Evolutionary conservation across 2,329 filamentous ascomycete species (phyloP).

Genomic region (Hansfordia pulvinata): DNA sequence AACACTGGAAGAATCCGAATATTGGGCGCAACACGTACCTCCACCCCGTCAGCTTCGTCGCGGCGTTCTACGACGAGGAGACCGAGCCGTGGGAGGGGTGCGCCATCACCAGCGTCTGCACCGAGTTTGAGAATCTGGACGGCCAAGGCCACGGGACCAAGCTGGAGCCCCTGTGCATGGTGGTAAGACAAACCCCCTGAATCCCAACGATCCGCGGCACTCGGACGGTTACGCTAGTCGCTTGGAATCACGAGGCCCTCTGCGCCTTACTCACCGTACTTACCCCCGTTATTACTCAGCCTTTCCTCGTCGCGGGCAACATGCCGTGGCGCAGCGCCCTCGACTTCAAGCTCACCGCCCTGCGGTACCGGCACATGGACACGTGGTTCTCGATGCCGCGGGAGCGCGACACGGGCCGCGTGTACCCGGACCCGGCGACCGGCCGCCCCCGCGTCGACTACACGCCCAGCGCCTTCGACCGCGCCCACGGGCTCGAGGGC

Average conservation of each 20-base stretch:
- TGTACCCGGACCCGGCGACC: slow-evolving; percentile 55
- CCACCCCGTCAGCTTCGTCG: slow-evolving; percentile 52
- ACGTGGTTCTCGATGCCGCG: slow-evolving; percentile 59
- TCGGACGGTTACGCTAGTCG: too few species aligned
- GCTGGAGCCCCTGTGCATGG: slow-evolving; percentile 61
- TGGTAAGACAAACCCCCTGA: slow-evolving; percentile 22
- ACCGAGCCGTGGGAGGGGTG: slow-evolving; percentile 55
- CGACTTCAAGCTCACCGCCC: slow-evolving; percentile 53
- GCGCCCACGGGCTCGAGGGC: slow-evolving; percentile 56
- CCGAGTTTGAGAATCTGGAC: slow-evolving; percentile 67
- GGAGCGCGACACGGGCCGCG: slow-evolving; percentile 59
- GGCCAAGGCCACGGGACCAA: slow-evolving; percentile 66
- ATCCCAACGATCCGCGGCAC: too few species aligned
- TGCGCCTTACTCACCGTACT: neutral
- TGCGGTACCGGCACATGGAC: slow-evolving; percentile 54
- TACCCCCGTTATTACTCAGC: slow-evolving; percentile 23
- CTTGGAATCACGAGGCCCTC: too few species aligned
- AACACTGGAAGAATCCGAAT: slow-evolving; percentile 45
- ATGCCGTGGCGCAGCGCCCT: slow-evolving; percentile 52
- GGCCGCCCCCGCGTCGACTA: slow-evolving; percentile 56
- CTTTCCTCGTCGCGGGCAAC: slow-evolving; percentile 44
- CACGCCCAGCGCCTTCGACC: slow-evolving; percentile 54
- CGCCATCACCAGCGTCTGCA: slow-evolving; percentile 64
- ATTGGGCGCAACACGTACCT: slow-evolving; percentile 70
- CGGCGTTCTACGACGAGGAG: slow-evolving; percentile 52